Evolutionary conservation across 768 basidiomycete genomes (phyloP), one percentile per base, ranked within the genome.

Genomic region (Boletus rubescentipes): DNA sequence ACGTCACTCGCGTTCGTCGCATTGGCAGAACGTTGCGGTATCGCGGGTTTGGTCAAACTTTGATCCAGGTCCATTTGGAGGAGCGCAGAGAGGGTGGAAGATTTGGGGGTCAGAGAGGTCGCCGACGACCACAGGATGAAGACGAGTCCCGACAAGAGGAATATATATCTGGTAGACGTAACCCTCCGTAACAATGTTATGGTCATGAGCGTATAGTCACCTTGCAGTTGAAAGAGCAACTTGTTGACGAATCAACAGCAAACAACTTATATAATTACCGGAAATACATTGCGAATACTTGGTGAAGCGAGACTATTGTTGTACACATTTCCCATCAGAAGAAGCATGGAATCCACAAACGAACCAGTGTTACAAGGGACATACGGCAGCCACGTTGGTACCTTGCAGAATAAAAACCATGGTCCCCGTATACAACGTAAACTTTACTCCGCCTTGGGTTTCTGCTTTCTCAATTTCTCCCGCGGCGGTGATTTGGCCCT

Each of bases 81-180:
- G 42, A 64, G 55, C 9, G 46, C 47, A 2, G 46, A 57, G 8
- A 67, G 48, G 15, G 21, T 32, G 31, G 50, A 58, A 0, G 59
- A 54, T 41, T 61, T 51, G 0, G 56, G 64, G 10, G 39, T 31
- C 5, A 64, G 0, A 16, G 46, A 54, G 1, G 32, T 48, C 15
- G 31, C 53, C 48, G 61, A 40, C 15, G 61, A 61, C 64, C 65
- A 65, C 30, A 64, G 37, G 32, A 65, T 31, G 30, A 65, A 64
- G 35, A 49, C 43, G 8, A 66, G 30, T 7, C 52, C 64, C 7
- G 61, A 66, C 14, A 61, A 37, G 14, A 66, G 48, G 38, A 66
- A 61, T 35, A 66, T 58, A 45, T 58, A 61, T 54, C 61, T 54
- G n/a, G 61, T 58, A 26, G 64, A 63, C 21, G 49, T 38, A 11